Conservation (phyloP, 2,329 filamentous ascomycete species). For the Setomelanomma holmii region DNA sequence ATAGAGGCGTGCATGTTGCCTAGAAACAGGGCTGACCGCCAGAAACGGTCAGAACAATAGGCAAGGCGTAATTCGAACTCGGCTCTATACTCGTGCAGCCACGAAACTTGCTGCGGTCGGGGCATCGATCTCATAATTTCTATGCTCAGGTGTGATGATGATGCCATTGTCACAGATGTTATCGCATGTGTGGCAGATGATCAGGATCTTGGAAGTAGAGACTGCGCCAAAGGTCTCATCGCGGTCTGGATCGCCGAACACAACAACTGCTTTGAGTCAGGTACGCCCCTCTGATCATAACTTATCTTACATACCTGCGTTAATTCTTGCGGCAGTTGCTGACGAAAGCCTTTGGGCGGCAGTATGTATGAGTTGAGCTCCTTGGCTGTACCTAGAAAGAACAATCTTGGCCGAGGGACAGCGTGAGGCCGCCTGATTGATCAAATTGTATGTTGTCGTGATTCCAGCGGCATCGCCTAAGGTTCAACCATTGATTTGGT, state of each 20-base stretch:
- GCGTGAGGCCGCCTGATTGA: conserved; percentile 27
- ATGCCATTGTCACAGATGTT: conserved; percentile 42
- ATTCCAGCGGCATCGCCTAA: conserved; percentile 52
- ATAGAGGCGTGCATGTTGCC: too few species aligned
- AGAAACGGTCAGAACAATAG: neutral
- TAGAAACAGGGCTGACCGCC: too few species aligned
- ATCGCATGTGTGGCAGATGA: conserved; percentile 47
- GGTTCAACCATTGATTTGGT: too few species aligned
- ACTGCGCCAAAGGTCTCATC: conserved; percentile 40
- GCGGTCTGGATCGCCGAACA: conserved; percentile 48
- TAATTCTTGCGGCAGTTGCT: conserved; percentile 26
- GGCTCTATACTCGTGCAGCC: conserved; percentile 17
- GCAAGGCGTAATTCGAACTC: neutral
- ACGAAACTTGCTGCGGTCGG: conserved; percentile 32
- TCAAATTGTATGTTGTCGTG: conserved; percentile 49
- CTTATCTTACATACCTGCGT: conserved; percentile 21
- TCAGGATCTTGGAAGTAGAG: conserved; percentile 36
- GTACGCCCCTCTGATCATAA: neutral
- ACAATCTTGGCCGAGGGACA: conserved; percentile 42
- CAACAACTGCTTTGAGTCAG: conserved; percentile 30
- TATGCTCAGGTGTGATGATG: conserved; percentile 31
- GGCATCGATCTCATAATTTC: conserved; percentile 35
- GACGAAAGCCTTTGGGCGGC: conserved; percentile 45
- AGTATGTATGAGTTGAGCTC: conserved; percentile 54
- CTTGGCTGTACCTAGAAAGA: conserved; percentile 45